Percentiles rank a stretch among this genome's conserved stretches.
phyloP scores from a whole-genome alignment of 2,329 filamentous ascomycete genomes.

The Aspergillus phoenicis region DNA sequence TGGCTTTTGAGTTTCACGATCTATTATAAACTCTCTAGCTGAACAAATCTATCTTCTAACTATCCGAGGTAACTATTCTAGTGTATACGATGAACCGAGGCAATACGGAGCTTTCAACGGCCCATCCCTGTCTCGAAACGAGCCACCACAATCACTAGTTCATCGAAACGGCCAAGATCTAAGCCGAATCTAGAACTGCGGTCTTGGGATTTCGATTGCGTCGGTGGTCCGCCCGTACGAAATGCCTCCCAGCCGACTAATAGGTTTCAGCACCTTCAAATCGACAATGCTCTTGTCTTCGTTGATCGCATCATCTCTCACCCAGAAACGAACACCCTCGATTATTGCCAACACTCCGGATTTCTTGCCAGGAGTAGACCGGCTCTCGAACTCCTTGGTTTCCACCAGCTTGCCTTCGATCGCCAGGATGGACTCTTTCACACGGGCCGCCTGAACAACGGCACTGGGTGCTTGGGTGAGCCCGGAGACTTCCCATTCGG shows the following conservation, averaged over 20 bases:
- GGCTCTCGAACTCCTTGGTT: slow-evolving; percentile 75
- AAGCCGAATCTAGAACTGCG: slow-evolving; percentile 24
- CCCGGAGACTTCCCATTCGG: slow-evolving; percentile 79
- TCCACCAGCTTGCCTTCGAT: slow-evolving; percentile 79
- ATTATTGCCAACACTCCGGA: slow-evolving; percentile 74
- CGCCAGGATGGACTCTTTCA: slow-evolving; percentile 79
- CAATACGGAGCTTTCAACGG: neutral
- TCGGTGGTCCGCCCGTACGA: slow-evolving; percentile 74
- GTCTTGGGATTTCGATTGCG: slow-evolving; percentile 66
- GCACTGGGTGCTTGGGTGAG: slow-evolving; percentile 69
- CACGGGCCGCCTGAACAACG: slow-evolving; percentile 70
- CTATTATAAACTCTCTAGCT: neutral
- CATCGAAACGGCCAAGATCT: neutral
- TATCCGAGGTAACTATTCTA: neutral
- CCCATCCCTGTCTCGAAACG: neutral
- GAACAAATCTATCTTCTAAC: neutral
- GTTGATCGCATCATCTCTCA: slow-evolving; percentile 82
- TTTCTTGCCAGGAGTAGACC: slow-evolving; percentile 69
- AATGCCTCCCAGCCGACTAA: slow-evolving; percentile 81
- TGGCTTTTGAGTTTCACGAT: neutral
- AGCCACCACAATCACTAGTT: neutral
- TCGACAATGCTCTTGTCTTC: slow-evolving; percentile 74
- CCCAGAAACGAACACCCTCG: slow-evolving; percentile 87
- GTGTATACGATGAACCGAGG: neutral
- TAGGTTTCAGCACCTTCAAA: slow-evolving; percentile 72